A percentile compares a stretch with the other conserved stretches of the same genome.
Conservation (phyloP, 2,329 filamentous ascomycete species). For the Phoma herbarum region DNA sequence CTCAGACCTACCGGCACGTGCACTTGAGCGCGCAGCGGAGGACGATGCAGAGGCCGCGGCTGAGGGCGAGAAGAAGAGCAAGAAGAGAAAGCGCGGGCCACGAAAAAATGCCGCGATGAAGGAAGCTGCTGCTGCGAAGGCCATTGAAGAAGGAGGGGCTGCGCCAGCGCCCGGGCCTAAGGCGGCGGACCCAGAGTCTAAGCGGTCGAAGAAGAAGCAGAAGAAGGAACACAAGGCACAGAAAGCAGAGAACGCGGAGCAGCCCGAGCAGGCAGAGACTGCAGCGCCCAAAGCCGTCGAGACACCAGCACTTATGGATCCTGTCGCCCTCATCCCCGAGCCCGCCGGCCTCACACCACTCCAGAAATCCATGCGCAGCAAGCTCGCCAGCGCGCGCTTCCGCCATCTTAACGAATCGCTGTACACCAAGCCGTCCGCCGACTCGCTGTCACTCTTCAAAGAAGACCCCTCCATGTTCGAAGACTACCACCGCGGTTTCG, state of each 20-base stretch:
- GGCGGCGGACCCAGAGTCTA: slow-evolving; percentile 32
- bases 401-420: slow-evolving; percentile 96
- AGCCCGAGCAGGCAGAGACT: neutral
- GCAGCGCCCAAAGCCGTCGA: slow-evolving; percentile 16
- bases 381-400: slow-evolving; percentile 94
- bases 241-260: slow-evolving; percentile 14
- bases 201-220: slow-evolving; percentile 48
- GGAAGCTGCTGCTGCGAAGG: slow-evolving; percentile 32
- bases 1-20: slow-evolving; percentile 15
- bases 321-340: slow-evolving; percentile 45
- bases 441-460: slow-evolving; percentile 84
- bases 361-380: slow-evolving; percentile 92
- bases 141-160: slow-evolving; percentile 34
- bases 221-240: slow-evolving; percentile 45
- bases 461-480: slow-evolving; percentile 90
- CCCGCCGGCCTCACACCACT: slow-evolving; percentile 82
- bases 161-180: slow-evolving; percentile 26
- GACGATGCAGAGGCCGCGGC: slow-evolving; percentile 38
- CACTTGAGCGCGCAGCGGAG: slow-evolving; percentile 63
- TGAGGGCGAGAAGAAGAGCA: slow-evolving; percentile 48
- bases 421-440: slow-evolving; percentile 87
- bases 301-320: slow-evolving; percentile 44
- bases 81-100: slow-evolving; percentile 41
- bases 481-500: slow-evolving; percentile 96
- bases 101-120: slow-evolving; percentile 37